Evolutionary conservation across 192 early-diverging fungal species (phyloP), one percentile per base, ranked within the genome.

Genomic region (Chytriomyces sp.): DNA sequence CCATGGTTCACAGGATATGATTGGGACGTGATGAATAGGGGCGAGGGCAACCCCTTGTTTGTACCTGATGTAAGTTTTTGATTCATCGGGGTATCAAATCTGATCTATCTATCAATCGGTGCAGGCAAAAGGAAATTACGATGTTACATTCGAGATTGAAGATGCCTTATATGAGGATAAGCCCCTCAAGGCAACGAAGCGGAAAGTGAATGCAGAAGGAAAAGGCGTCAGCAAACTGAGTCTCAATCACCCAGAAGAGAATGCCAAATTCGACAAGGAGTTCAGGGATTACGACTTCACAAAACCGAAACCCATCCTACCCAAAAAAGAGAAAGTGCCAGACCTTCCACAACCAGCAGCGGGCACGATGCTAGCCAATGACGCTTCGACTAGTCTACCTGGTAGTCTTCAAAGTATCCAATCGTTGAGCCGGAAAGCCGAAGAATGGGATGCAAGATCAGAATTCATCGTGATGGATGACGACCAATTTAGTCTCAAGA

Each of bases 131-230:
- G 89, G 93, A 53, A 99, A 99, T 74, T 98, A 97, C 78, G 96
- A 99, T 83, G 93, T 93, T 6, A 93, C 94, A 30, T 90, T 97
- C 74, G 96, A 99, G 57, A 77, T 99, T 14, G 96, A 99, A 69
- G 96, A 99, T 67, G 84, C 97, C 33, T 78, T 99, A 33, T 81
- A 96, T 22, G 94, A 96, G 73, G 96, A 96, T 34, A 94, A 96
- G 59, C 96, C 95, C 0, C 85, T 99, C 22, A 90, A 93, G 34
- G 90, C 88, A 28, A 91, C 88, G 71, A 90, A 89, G 49, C 85
- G 88, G 12, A 85, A 85, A 73, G 86, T 81, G 33, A 81, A 77
- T 5, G 73, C 77, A 49, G 63, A 54, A 26, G 59, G 60, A 36
- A 64, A 81, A 33, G 64, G 33, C 34, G 7, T 64, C 19, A 68